Evolutionary conservation across 2,329 filamentous ascomycete genomes (phyloP).

Genomic region (Aaosphaeria pasadenensis): DNA sequence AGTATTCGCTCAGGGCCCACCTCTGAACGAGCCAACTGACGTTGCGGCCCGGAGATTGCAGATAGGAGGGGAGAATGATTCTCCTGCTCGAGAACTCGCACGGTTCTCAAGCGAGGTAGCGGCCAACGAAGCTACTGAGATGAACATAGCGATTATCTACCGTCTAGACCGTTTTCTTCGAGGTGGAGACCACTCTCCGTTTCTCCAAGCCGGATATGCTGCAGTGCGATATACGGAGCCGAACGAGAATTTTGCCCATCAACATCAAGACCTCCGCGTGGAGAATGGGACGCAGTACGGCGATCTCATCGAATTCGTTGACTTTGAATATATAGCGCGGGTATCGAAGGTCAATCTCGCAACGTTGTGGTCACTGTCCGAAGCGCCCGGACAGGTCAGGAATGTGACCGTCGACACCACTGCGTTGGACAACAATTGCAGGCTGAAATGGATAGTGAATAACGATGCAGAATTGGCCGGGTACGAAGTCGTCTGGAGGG

Average conservation of each 20-base stretch:
- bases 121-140: slow-evolving; percentile 50
- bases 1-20: slow-evolving; percentile 53
- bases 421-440: slow-evolving; percentile 48
- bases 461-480: slow-evolving; percentile 41
- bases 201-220: slow-evolving; percentile 55
- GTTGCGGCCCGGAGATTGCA: slow-evolving; percentile 39
- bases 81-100: slow-evolving; percentile 53
- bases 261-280: slow-evolving; percentile 55
- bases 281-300: slow-evolving; percentile 53
- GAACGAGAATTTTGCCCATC: slow-evolving; percentile 56
- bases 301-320: slow-evolving; percentile 56
- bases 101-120: slow-evolving; percentile 56
- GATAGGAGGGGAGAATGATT: slow-evolving; percentile 51
- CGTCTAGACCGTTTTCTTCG: slow-evolving; percentile 56
- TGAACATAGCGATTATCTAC: slow-evolving; percentile 57
- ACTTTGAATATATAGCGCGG: slow-evolving; percentile 53
- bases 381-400: slow-evolving; percentile 48
- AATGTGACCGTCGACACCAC: slow-evolving; percentile 52
- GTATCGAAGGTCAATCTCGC: slow-evolving; percentile 56
- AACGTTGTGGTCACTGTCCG: slow-evolving; percentile 53
- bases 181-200: slow-evolving; percentile 56
- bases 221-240: slow-evolving; percentile 58
- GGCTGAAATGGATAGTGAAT: slow-evolving; percentile 47
- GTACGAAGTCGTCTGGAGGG: slow-evolving; percentile 58
- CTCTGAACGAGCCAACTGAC: slow-evolving; percentile 41